Percentiles rank a stretch among this genome's conserved stretches.
These are phyloP conservation scores for Neurospora sp. DNA, from an alignment of 495 filamentous ascomycete genomes.

Conservation along the genomic window DNA sequence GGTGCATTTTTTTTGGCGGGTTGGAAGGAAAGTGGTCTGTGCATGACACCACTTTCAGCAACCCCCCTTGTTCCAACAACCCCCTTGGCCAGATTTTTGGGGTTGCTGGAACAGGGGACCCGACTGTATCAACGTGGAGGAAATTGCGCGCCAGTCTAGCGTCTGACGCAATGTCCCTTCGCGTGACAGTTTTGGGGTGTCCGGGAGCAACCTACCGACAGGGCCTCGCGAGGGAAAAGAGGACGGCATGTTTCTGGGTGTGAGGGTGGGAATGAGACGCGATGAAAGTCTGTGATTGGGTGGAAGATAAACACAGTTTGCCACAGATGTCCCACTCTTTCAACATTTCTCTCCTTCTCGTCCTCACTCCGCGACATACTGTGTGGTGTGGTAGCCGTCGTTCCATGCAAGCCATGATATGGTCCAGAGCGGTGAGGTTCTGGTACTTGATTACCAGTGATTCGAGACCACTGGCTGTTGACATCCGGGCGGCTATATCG, in stretches of 20 bases:
- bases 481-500: not conserved
- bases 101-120: no score
- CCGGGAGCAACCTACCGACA: not conserved
- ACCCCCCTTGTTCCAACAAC: no score
- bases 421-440: constrained; percentile 9
- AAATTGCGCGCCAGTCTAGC: constrained; percentile 10
- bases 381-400: not conserved
- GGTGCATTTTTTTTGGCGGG: no score
- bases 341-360: constrained; percentile 7
- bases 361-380: not conserved
- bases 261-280: constrained; percentile 1
- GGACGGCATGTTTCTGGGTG: not conserved
- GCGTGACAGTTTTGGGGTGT: not conserved
- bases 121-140: not conserved
- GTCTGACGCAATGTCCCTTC: constrained; percentile 13
- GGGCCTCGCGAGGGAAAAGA: not conserved
- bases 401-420: not conserved
- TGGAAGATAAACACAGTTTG: constrained; percentile 5
- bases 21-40: no score
- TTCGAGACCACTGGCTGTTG: not conserved
- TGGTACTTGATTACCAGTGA: not conserved
- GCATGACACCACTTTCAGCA: no score
- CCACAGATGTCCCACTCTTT: constrained; percentile 14
- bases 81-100: no score
- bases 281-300: constrained; percentile 14